Percentiles rank a stretch among this genome's conserved stretches.
These are phyloP conservation scores for Cylindrotheca closterium DNA, from an alignment of 108 stramenopile genomes.

Conservation along the genomic window DNA sequence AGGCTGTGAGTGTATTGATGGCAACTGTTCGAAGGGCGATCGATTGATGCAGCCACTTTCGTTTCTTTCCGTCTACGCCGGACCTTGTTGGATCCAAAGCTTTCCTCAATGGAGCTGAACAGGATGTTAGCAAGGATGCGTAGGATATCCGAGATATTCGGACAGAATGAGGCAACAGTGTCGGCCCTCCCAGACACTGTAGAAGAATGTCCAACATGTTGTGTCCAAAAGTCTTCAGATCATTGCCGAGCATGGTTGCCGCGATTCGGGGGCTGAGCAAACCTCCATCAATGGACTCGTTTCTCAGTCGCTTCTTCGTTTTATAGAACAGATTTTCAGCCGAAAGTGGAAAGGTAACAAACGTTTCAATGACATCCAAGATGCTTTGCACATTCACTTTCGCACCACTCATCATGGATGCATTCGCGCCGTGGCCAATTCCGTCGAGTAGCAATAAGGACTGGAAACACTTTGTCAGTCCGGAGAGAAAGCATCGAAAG, in stretches of 20 bases:
- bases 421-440: neutral
- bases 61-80: conserved; percentile 31
- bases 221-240: conserved; percentile 38
- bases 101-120: conserved; percentile 31
- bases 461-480: conserved; percentile 10
- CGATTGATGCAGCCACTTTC: conserved; percentile 47
- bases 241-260: conserved; percentile 28
- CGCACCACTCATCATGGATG: conserved; percentile 6
- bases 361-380: conserved; percentile 30
- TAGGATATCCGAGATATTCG: conserved; percentile 40
- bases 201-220: conserved; percentile 26
- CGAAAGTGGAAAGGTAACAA: conserved; percentile 48
- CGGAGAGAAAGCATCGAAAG: conserved; percentile 23
- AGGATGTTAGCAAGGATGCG: conserved; percentile 40
- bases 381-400: conserved; percentile 19
- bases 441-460: conserved; percentile 13
- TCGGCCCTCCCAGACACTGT: conserved; percentile 23
- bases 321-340: conserved; percentile 39
- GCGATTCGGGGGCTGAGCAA: conserved; percentile 35
- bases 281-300: conserved; percentile 39
- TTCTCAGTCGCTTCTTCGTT: conserved; percentile 51
- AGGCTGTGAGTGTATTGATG: conserved; percentile 18
- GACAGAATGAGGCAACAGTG: conserved; percentile 31
- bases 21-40: conserved; percentile 28
- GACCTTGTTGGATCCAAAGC: conserved; percentile 42